A percentile compares a stretch with the other conserved stretches of the same genome.
Conservation (phyloP, 176 grass and related monocot species). For the Musa beccarii region DNA sequence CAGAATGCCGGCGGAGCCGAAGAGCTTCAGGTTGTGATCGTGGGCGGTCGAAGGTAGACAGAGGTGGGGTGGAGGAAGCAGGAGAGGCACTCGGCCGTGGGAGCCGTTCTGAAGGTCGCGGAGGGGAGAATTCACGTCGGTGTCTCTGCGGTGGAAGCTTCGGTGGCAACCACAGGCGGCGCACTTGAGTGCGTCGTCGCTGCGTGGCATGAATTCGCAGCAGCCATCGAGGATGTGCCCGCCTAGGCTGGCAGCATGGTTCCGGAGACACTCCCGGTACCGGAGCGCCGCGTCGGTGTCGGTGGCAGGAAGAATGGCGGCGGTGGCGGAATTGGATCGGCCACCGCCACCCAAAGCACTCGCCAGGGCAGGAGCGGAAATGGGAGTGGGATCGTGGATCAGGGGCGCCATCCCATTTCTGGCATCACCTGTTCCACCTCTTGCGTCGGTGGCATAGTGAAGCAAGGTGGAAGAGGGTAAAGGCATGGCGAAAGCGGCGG, state of each 20-base stretch:
- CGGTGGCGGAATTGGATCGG: too few relatives aligned
- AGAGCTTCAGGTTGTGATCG: slow-evolving; percentile 25
- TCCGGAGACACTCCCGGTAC: slow-evolving; percentile 75
- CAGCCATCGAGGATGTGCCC: slow-evolving; percentile 79
- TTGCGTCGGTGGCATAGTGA: too few relatives aligned
- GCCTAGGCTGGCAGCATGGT: slow-evolving; percentile 17
- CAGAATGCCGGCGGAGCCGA: neutral
- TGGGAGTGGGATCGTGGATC: too few relatives aligned
- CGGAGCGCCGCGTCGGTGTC: too few relatives aligned
- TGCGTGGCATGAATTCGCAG: slow-evolving; percentile 76
- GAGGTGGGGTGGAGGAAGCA: neutral
- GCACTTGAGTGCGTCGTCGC: slow-evolving; percentile 38
- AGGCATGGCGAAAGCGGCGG: too few relatives aligned
- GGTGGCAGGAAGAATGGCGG: too few relatives aligned
- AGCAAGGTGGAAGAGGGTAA: too few relatives aligned
- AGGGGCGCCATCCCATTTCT: too few relatives aligned
- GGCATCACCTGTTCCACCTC: too few relatives aligned
- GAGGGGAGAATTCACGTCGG: slow-evolving; percentile 3
- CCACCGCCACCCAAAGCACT: too few relatives aligned
- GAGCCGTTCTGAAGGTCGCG: neutral
- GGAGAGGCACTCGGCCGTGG: slow-evolving; percentile 14
- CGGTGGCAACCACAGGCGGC: slow-evolving; percentile 5
- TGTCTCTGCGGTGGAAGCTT: slow-evolving; percentile 6
- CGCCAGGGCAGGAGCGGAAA: too few relatives aligned
- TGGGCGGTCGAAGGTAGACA: too few relatives aligned